Percentiles rank a stretch among this genome's conserved stretches.
Conservation (phyloP, 1,284 basidiomycete species). For the Melampsora abietis-canadensis region DNA sequence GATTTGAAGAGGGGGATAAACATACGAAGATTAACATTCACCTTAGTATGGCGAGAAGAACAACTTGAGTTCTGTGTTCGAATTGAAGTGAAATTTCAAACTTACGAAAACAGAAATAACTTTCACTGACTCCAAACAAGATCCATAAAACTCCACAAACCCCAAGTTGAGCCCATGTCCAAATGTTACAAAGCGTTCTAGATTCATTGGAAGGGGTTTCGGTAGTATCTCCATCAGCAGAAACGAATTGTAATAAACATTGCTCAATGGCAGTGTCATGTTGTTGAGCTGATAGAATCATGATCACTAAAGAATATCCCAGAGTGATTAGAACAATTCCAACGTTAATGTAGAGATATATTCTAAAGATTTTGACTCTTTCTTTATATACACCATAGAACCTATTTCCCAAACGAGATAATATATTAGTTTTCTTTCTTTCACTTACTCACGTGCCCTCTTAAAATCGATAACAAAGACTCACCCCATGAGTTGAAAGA, state of each 20-base stretch:
- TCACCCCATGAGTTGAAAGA: conserved; percentile 28
- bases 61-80: neutral
- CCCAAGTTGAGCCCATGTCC: conserved; percentile 33
- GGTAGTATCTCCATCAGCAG: conserved; percentile 2
- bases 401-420: conserved; percentile 1
- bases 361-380: conserved; percentile 14
- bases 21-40: neutral
- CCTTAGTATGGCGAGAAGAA: too few relatives aligned
- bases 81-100: neutral
- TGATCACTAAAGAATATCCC: conserved; percentile 11
- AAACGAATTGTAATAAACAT: conserved; percentile 31
- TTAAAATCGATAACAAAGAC: conserved; percentile 1
- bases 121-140: conserved; percentile 11
- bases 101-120: conserved; percentile 34
- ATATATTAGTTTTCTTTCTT: neutral
- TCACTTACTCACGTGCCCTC: too few relatives aligned
- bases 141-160: conserved; percentile 34
- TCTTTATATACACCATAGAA: conserved; percentile 42
- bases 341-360: conserved; percentile 7
- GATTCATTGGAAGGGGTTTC: neutral
- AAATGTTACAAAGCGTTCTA: conserved; percentile 17
- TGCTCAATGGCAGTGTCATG: conserved; percentile 24
- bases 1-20: neutral
- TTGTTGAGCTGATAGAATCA: conserved; percentile 31
- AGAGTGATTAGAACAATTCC: neutral